Evolutionary conservation across 805 yeast genomes (phyloP).

Genomic region (Metschnikowia anglica): DNA sequence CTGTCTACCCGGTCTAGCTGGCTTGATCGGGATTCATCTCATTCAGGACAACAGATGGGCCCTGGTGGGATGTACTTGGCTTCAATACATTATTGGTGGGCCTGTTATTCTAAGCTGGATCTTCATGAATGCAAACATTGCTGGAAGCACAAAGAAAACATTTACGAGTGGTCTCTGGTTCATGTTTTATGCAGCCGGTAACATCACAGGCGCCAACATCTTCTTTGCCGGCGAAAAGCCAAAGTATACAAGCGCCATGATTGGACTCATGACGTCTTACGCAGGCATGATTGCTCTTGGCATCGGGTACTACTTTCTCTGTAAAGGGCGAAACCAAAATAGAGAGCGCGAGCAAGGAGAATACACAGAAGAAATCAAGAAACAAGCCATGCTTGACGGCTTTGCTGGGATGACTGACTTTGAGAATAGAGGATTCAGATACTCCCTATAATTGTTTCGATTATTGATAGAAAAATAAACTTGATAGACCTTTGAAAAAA

Average conservation of each 20-base stretch:
- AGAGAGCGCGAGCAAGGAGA: slow-evolving; percentile 9
- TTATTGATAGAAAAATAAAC: not conserved
- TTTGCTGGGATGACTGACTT: slow-evolving; percentile 18
- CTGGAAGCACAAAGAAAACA: slow-evolving; percentile 75
- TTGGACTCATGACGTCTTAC: slow-evolving; percentile 52
- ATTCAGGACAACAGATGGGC: slow-evolving; percentile 16
- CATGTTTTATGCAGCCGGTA: slow-evolving; percentile 65
- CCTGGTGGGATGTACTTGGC: slow-evolving; percentile 15
- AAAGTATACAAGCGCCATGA: slow-evolving; percentile 57
- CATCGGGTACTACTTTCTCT: slow-evolving; percentile 9
- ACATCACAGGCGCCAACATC: slow-evolving; percentile 66
- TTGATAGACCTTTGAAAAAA: too few relatives aligned
- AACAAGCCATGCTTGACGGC: slow-evolving; percentile 12
- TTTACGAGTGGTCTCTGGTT: slow-evolving; percentile 55
- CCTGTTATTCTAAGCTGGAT: slow-evolving; percentile 16
- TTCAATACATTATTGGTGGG: slow-evolving; percentile 15
- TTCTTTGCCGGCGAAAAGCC: slow-evolving; percentile 56
- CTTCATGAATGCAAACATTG: slow-evolving; percentile 42
- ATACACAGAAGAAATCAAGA: slow-evolving; percentile 20
- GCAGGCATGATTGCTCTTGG: slow-evolving; percentile 26
- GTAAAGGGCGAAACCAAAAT: slow-evolving; percentile 8
- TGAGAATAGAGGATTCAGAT: slow-evolving; percentile 12
- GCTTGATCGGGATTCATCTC: slow-evolving; percentile 12
- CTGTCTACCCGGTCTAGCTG: slow-evolving; percentile 23
- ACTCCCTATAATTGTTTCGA: slow-evolving; percentile 5